Conservation (phyloP, 2,329 filamentous ascomycete genomes). For the Emmonsiellopsis sp. region DNA sequence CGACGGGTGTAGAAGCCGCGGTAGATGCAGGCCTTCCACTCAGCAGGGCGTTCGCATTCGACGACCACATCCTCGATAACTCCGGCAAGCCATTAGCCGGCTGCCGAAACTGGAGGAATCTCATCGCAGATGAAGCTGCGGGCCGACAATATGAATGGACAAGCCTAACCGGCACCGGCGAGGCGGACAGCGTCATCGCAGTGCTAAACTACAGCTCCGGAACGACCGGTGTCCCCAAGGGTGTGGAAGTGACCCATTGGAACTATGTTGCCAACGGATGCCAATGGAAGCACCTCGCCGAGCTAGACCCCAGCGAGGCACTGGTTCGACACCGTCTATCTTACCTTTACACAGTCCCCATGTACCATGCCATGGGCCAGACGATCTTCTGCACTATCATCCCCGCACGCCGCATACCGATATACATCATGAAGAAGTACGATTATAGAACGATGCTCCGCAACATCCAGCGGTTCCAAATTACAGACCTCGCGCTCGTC, state of each 20-base stretch:
- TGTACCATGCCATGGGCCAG: slow-evolving; percentile 67
- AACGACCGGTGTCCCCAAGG: slow-evolving; percentile 74
- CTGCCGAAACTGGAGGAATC: slow-evolving; percentile 50
- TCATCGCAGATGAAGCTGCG: slow-evolving; percentile 43
- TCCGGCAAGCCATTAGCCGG: slow-evolving; percentile 30
- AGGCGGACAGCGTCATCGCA: slow-evolving; percentile 39
- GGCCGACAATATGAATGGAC: slow-evolving; percentile 55
- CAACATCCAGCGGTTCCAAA: slow-evolving; percentile 55
- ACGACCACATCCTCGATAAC: slow-evolving; percentile 39
- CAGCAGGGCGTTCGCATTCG: slow-evolving; percentile 55
- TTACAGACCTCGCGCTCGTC: slow-evolving; percentile 58
- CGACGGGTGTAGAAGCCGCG: slow-evolving; percentile 58
- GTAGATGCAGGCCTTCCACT: slow-evolving; percentile 44
- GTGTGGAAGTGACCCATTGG: slow-evolving; percentile 68
- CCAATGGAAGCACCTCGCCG: neutral
- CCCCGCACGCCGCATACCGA: slow-evolving; percentile 44
- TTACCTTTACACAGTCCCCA: slow-evolving; percentile 55
- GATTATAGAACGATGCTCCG: slow-evolving; percentile 63
- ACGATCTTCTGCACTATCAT: slow-evolving; percentile 53
- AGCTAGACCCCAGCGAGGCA: slow-evolving; percentile 39
- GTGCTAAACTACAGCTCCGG: slow-evolving; percentile 66
- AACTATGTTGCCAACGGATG: slow-evolving; percentile 63
- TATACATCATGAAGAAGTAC: slow-evolving; percentile 68
- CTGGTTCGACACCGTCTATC: slow-evolving; percentile 34
- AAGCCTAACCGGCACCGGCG: slow-evolving; percentile 21